Base-by-base conservation (phyloP, 768 basidiomycete genomes). In the Boletus insuetus region DNA sequence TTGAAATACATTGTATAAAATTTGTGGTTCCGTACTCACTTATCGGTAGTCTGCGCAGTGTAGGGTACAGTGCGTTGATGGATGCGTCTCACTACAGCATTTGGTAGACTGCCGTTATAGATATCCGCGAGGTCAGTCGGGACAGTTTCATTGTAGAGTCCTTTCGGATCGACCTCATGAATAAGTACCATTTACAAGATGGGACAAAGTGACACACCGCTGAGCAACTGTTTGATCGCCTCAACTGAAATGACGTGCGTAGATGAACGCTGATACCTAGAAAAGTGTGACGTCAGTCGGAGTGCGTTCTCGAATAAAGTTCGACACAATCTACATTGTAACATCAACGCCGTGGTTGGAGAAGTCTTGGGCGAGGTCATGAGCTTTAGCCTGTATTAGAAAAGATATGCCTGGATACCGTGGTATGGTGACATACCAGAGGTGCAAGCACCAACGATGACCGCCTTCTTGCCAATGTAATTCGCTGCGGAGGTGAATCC, bases 381-480 rank as follows among this genome's bases (percentile, higher is more conserved):
- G 74, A 7, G 53, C 72, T 70, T 8, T 22, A 5, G 10, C 9
- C 66, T 20, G 43, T 56, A 58, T 66, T 24, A 56, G 56, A 55
- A 24, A 52, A 24, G 22, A 8, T 40, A 6, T 11, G 22, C 4
- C 16, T 32, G 35, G 35, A 24, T 31, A 16, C 5, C 26, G 50
- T 16, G 2, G 26, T 26, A 26, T 29, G 29, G 20, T 12, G 24
- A 56, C 68, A n/a, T 62, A 80, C 79, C 79, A 19, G 85, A 85
- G 48, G 80, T 85, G 42, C 83, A 82, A n/a, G 86, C 79, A 14
- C 87, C 86, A 3, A 89, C 73, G 20, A 89, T 74, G 2, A 87
- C 73, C 6, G 80, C 85, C 60, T 82, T 86, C 73, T 87, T 87
- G 8, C 85, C 85, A 8, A 69, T 54, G 60, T 81, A 79, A 32